Evolutionary conservation across 768 basidiomycete genomes (phyloP), one percentile per base, ranked within the genome.

Genomic region (Termitomyces bulborhizus): DNA sequence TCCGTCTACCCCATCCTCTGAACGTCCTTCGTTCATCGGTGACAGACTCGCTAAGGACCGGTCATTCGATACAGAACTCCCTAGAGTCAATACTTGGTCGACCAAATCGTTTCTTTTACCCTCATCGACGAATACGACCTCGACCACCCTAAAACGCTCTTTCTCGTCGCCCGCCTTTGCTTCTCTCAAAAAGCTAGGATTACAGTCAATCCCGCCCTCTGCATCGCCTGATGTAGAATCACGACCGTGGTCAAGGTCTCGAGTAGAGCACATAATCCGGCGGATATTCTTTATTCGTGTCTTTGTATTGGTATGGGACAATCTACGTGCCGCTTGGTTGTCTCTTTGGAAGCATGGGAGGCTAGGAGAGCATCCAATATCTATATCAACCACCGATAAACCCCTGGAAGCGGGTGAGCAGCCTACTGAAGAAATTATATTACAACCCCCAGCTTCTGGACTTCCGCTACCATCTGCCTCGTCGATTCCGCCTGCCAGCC

Each of bases 201-300:
- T 68, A 41, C 60, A 66, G 11, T 45, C 68, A 16, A 53, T 67
- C 16, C 37, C 63, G 5, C 56, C 68, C 5, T 57, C 68, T 11
- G 55, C 64, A 31, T 54, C 63, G 53, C 66, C 61, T 50, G 62
- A 56, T 53, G 58, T 69, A 56, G 65, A 58, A 52, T 34, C 66
- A 56, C 66, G 56, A 46, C 63, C 69, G 55, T 71, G 71, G 59
- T 72, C 68, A 56, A 76, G 71, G 55, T 68, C 63, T 48, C 68
- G 65, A 58, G 67, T 76, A 61, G 76, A 76, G 49, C 70, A 71
- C 46, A 65, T 77, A 58, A 67, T 83, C 53, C 74, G 80, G 65
- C 83, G 82, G 46, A 74, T 89, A 63, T 84, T 85, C 76, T 77
- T 90, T 63, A 77, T 90, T 58, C 87, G 86, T 42, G 73, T 89